Evolutionary conservation across 2,329 filamentous ascomycete genomes (phyloP).

Genomic region (Clathrospora elynae): DNA sequence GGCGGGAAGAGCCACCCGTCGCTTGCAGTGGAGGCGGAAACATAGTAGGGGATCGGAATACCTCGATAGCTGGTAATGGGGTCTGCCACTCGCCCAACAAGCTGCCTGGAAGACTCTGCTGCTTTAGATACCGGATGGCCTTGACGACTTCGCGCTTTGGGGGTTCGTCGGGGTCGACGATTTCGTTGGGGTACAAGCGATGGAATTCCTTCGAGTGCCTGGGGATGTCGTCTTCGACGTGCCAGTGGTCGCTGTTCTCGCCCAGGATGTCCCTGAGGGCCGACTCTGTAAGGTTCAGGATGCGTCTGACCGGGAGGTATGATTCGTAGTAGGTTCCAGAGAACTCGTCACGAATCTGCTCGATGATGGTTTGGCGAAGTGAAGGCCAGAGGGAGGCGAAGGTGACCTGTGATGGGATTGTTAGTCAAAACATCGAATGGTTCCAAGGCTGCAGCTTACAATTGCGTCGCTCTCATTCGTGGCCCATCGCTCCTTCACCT

Average conservation of each 20-base stretch:
- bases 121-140: slow-evolving; percentile 24
- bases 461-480: neutral
- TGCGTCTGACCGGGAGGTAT: slow-evolving; percentile 14
- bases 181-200: slow-evolving; percentile 3
- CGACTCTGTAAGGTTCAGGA: slow-evolving; percentile 16
- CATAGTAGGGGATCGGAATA: slow-evolving; percentile 8
- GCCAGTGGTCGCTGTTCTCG: slow-evolving; percentile 14
- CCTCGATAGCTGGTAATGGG: slow-evolving; percentile 13
- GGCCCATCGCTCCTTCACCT: slow-evolving; percentile 8
- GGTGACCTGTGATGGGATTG: slow-evolving; percentile 10
- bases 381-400: slow-evolving; percentile 24
- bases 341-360: slow-evolving; percentile 18
- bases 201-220: slow-evolving; percentile 15
- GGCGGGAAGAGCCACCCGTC: neutral
- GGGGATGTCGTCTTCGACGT: slow-evolving; percentile 13
- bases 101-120: slow-evolving; percentile 23
- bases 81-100: slow-evolving; percentile 22
- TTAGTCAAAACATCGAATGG: neutral
- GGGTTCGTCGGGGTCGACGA: slow-evolving; percentile 27
- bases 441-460: slow-evolving; percentile 7
- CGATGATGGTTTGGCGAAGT: slow-evolving; percentile 28
- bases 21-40: neutral
- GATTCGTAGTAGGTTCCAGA: slow-evolving; percentile 4
- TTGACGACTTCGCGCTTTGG: slow-evolving; percentile 11
- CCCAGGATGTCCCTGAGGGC: slow-evolving; percentile 11